Evolutionary conservation across 2,329 filamentous ascomycete species (phyloP), one percentile per base, ranked within the genome.

Genomic region (Paracamarosporium sp.): DNA sequence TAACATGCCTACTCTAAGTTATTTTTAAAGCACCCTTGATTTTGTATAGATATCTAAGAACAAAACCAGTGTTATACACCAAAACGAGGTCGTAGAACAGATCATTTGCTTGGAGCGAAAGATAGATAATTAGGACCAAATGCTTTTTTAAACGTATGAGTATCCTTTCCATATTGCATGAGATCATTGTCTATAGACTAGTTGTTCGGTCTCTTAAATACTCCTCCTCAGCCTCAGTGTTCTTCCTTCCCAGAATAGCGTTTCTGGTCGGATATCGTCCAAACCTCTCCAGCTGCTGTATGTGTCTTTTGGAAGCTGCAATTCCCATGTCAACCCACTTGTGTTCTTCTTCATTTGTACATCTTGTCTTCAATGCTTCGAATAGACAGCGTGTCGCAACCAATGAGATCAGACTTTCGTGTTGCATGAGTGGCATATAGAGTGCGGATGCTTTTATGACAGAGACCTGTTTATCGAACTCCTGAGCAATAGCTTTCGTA

Each of bases 371-470:
- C 48, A 62, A 36, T n/a, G 20, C 46, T 41, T 59, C 56, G 36
- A 59, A 62, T n/a, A 62, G 38, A 45, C 56, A 46, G 24, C 56
- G 53, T 15, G 56, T 50, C 38, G 59, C 53, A 40, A 59, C 52
- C 17, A 62, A 30, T 46, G 56, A 59, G 40, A 62, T 55, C 6
- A 59, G 17, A 20, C 48, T 62, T 40, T 62, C 59, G 30, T 62
- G 52, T 22, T 60, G 46, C 59, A 62, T 62, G n/a, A 62, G 43
- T 17, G 56, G 53, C 50, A 62, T 51, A 45, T 62, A 62, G 53
- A 61, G 52, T 15, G 56, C 56, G 8, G 59, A 59, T 8, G 59
- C 59, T 30, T 61, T 56, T 50, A 56, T 56, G 43, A 61, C 59
- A 36, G 52, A 56, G 17, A 61, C 59, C 31, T 61, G 41, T 45